Evolutionary conservation across 179 eudicot genomes (phyloP).

Genomic region (Patellifolia procumbens): DNA sequence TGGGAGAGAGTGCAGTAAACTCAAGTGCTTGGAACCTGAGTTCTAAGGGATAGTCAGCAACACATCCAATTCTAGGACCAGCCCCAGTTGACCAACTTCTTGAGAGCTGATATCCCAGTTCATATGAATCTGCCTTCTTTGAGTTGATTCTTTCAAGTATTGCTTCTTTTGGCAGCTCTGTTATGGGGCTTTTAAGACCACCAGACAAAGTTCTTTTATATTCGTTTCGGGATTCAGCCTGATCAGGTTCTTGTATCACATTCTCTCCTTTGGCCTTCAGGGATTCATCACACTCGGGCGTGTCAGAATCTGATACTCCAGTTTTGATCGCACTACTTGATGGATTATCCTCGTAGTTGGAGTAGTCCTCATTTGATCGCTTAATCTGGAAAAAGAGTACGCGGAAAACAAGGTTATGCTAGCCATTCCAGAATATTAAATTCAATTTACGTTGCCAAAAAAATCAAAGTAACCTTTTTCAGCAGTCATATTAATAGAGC

Average conservation of each 20-base stretch:
- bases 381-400: slow-evolving; percentile 31
- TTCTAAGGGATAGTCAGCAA: slow-evolving; percentile 80
- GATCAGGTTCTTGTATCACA: slow-evolving; percentile 25
- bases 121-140: slow-evolving; percentile 54
- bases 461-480: neutral
- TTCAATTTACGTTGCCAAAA: no score
- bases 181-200: slow-evolving; percentile 72
- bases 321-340: slow-evolving; percentile 9
- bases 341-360: slow-evolving; percentile 39
- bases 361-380: slow-evolving; percentile 58
- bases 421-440: neutral
- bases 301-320: slow-evolving; percentile 34
- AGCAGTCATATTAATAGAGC: neutral
- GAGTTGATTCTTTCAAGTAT: slow-evolving; percentile 68
- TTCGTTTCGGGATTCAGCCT: slow-evolving; percentile 31
- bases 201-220: slow-evolving; percentile 80
- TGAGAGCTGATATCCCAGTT: slow-evolving; percentile 67
- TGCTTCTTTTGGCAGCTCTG: slow-evolving; percentile 55
- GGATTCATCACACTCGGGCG: slow-evolving; percentile 14
- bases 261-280: slow-evolving; percentile 22
- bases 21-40: slow-evolving; percentile 76
- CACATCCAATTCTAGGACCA: slow-evolving; percentile 90
- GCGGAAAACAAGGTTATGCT: neutral
- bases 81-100: slow-evolving; percentile 81
- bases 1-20: slow-evolving; percentile 74